Conservation (phyloP, 495 filamentous ascomycete genomes). For the Stereocaulon alpinum region DNA sequence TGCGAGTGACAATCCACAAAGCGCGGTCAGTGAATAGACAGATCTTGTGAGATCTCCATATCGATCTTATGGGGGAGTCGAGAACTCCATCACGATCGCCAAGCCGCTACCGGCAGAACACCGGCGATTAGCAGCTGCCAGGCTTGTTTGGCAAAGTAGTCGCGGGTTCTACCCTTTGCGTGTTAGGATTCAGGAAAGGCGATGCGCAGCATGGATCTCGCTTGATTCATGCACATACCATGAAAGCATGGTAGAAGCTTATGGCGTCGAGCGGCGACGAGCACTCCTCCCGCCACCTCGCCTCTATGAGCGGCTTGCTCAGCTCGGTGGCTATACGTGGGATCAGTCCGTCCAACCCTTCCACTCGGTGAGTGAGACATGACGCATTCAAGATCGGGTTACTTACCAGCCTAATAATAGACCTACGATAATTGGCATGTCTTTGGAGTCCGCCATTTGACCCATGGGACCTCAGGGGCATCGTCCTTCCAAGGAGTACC, state of each 20-base stretch:
- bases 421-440: constrained; percentile 72
- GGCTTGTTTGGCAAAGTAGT: neutral
- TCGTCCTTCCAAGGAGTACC: constrained; percentile 38
- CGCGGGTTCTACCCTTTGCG: neutral
- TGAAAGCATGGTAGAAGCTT: constrained; percentile 10
- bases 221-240: neutral
- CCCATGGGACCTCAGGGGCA: constrained; percentile 31
- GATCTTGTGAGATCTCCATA: too few relatives aligned
- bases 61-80: too few relatives aligned
- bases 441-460: constrained; percentile 39
- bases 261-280: constrained; percentile 5
- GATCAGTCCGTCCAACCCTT: constrained; percentile 59
- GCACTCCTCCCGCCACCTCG: constrained; percentile 43
- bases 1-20: too few relatives aligned
- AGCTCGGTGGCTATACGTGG: constrained; percentile 67
- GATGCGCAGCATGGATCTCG: neutral
- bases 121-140: constrained; percentile 2
- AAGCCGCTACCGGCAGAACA: neutral
- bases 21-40: too few relatives aligned
- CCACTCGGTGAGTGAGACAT: constrained; percentile 42
- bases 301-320: constrained; percentile 61
- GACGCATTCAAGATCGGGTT: neutral
- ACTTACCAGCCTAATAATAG: constrained; percentile 14
- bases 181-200: neutral
- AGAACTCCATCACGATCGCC: neutral